Evolutionary conservation across 208 protist genomes (phyloP).

Genomic region (Leishmania guyanensis): DNA sequence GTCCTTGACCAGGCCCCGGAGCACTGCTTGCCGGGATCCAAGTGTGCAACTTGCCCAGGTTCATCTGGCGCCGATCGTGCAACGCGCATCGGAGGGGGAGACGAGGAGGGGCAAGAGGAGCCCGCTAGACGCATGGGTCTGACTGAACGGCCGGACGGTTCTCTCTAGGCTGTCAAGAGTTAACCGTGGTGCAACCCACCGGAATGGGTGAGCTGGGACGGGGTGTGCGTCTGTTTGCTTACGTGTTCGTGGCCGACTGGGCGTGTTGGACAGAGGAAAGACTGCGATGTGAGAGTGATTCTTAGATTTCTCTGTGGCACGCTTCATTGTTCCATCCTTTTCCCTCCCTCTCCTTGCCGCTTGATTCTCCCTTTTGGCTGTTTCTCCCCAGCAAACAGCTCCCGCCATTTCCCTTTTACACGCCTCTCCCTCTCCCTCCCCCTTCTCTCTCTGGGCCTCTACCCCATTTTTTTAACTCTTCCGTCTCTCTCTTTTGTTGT

Average conservation of each 20-base stretch:
- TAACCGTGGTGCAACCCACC: not conserved
- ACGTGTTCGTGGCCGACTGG: not conserved
- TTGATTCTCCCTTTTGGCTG: not conserved
- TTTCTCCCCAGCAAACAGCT: not conserved
- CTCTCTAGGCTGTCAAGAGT: not conserved
- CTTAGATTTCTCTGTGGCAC: not conserved
- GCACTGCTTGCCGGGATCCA: not conserved
- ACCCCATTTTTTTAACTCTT: too few relatives aligned
- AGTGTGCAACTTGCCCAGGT: not conserved
- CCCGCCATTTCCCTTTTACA: constrained; percentile 1
- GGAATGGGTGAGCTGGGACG: not conserved
- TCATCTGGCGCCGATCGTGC: not conserved
- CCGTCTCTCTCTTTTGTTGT: too few relatives aligned
- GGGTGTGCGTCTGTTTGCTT: not conserved
- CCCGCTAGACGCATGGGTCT: not conserved
- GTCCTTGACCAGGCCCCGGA: not conserved
- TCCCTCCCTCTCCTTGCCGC: not conserved
- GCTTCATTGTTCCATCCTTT: not conserved
- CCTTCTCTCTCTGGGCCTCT: constrained; percentile 3
- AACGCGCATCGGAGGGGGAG: not conserved
- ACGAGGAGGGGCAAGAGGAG: not conserved
- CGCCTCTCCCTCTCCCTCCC: not conserved
- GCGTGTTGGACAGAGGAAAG: not conserved
- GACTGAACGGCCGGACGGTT: not conserved
- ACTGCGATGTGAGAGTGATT: not conserved